Evolutionary conservation across 2,329 filamentous ascomycete genomes (phyloP), one percentile per base, ranked within the genome.

Genomic region (Calonectria pteridis): DNA sequence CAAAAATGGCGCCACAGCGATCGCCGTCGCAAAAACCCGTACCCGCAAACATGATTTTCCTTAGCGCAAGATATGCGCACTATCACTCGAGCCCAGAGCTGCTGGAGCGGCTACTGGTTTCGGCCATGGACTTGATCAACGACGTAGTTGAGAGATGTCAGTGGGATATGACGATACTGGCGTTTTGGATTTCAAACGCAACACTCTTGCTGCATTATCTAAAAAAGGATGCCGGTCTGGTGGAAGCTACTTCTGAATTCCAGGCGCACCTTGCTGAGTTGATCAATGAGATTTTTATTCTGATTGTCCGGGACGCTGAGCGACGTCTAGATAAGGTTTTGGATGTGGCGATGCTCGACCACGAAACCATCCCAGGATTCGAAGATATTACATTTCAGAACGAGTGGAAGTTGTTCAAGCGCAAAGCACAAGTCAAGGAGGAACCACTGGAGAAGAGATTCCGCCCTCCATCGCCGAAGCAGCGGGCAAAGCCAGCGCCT

Each of bases 91-190:
- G 94, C 80, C 90, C 91, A 3, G 96, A 98, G 75, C 89, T 99
- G 13, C 87, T 99, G 13, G 93, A 92, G 23, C 93, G 94, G 53
- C 90, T 98, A 31, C 90, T 99, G 20, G 89, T 94, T 31, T 93
- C 94, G 43, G 95, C 97, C 46, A 98, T 98, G 90, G 95, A 98
- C 81, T 97, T 96, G 84, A 98, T 99, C 80, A 98, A 98, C 82
- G 93, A 95, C 73, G 95, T 98, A 35, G 95, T 99, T n/a, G 97
- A 98, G 84, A 91, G 91, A 74, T 93, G 96, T 81, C 97, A 99
- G 82, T 98, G 97, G 97, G 97, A 99, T 82, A 99, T 99, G 97
- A 99, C 97, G 0, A 98, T 99, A 77, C 88, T 99, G 46, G 97
- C 97, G 3, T 99, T 99, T 82, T 99, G 97, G 97, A 95, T 98